Base-by-base conservation (phyloP, 2,329 filamentous ascomycete species). In the Penicillium frequentans region DNA sequence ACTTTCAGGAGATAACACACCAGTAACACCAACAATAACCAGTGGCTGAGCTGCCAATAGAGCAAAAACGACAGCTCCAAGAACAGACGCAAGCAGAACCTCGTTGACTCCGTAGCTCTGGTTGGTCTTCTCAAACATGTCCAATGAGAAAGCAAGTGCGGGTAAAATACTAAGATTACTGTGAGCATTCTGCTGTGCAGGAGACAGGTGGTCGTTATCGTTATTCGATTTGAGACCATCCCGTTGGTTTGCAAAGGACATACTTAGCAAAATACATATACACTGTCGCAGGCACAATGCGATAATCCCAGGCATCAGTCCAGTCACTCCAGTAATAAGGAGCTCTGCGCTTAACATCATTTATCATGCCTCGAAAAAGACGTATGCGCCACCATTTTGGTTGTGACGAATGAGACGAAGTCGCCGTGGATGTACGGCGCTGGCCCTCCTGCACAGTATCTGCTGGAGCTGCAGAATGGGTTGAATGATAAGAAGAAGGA, bases 191-290 rank as follows among this genome's bases (percentile, higher is more conserved):
- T n/a, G 21, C 31, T 9, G 16, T 21, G 16, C 27, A 35, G n/a
- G 13, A 23, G 10, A 35, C 13, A n/a, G n/a, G 11, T 23, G 11
- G 27, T 39, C 19, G 35, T 8, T 47, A 47, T 27, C 23, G 16
- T 21, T 19, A 35, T 14, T 10, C 10, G 19, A 26, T 9, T 24
- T 7, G 23, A 19, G 37, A 33, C 49, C 26, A 47, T 6, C 39
- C 39, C 11, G 52, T 26, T 46, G 24, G 6, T 46, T 9, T 27
- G 39, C 10, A 33, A 26, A 31, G 46, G 49, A 69, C 82, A 69
- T 82, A 93, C 90, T 96, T 96, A 61, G 91, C 91, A 82, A 96
- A 96, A 78, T 95, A 96, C 90, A 96, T 96, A 76, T 96, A 96
- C 29, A 96, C 79, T 10, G 91, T 96, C 16, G 90, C 90, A 1